Evolutionary conservation across 768 basidiomycete species (phyloP).

Genomic region (Pholiota conissans): DNA sequence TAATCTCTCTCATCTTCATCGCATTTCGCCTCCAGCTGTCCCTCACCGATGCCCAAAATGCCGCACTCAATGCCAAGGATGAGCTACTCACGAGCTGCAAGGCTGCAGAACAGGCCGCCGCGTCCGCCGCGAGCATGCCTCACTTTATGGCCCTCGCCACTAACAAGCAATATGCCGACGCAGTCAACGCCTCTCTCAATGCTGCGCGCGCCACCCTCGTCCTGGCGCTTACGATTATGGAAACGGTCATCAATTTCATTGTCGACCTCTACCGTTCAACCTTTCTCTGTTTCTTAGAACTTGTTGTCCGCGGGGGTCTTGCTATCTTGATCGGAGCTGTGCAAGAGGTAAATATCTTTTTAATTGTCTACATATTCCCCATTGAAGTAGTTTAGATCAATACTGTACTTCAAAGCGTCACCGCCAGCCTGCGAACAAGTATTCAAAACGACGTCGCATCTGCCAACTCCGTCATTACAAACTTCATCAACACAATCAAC

Average conservation of each 20-base stretch:
- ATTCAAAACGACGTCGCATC: slow-evolving; percentile 71
- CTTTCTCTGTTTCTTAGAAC: slow-evolving; percentile 90
- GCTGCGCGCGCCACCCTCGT: slow-evolving; percentile 74
- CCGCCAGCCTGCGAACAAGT: slow-evolving; percentile 59
- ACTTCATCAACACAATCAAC: slow-evolving; percentile 68
- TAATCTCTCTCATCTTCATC: slow-evolving; percentile 86
- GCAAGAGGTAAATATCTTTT: slow-evolving; percentile 55
- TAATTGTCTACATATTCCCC: neutral
- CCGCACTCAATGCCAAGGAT: slow-evolving; percentile 67
- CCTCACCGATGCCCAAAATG: slow-evolving; percentile 63
- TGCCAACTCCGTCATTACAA: slow-evolving; percentile 69
- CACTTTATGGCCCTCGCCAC: slow-evolving; percentile 85
- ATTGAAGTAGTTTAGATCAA: slow-evolving; percentile 55
- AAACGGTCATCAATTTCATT: slow-evolving; percentile 88
- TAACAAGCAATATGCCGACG: slow-evolving; percentile 75
- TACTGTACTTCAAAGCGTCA: slow-evolving; percentile 57
- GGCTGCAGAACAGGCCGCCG: slow-evolving; percentile 83
- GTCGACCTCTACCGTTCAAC: slow-evolving; percentile 92
- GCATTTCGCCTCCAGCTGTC: slow-evolving; percentile 82
- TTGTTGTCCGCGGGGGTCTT: slow-evolving; percentile 81
- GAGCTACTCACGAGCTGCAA: slow-evolving; percentile 82
- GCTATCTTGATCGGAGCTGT: slow-evolving; percentile 81
- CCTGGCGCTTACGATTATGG: slow-evolving; percentile 79
- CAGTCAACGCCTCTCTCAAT: slow-evolving; percentile 77
- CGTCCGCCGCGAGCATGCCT: slow-evolving; percentile 82